These are phyloP conservation scores for Aspergillus egyptiacus DNA, from an alignment of 495 filamentous ascomycete genomes.

Conservation along the genomic window DNA sequence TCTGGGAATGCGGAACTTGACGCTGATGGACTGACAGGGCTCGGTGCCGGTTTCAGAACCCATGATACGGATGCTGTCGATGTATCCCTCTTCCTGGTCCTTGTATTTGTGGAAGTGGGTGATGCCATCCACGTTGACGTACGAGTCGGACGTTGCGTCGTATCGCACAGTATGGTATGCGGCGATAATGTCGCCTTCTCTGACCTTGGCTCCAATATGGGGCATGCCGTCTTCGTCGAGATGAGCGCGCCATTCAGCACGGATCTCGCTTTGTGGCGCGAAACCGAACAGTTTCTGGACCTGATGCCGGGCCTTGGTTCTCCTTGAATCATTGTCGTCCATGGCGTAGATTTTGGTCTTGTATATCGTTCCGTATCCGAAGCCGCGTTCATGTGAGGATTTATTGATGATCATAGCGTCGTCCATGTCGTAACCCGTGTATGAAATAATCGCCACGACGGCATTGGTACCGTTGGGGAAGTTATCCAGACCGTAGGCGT, in stretches of 20 bases:
- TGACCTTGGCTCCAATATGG: constrained; percentile 64
- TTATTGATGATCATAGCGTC: constrained; percentile 99
- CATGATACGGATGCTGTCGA: constrained; percentile 89
- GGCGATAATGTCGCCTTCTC: constrained; percentile 75
- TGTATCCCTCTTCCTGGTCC: constrained; percentile 75
- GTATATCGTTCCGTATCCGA: constrained; percentile 92
- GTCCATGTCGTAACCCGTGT: constrained; percentile 99
- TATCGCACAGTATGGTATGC: constrained; percentile 83
- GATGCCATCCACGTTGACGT: constrained; percentile 68
- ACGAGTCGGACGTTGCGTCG: constrained; percentile 54
- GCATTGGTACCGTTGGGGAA: constrained; percentile 98
- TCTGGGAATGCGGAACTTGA: constrained; percentile 89
- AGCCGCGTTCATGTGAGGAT: constrained; percentile 94
- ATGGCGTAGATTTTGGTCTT: constrained; percentile 88
- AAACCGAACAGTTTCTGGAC: constrained; percentile 79
- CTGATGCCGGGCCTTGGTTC: constrained; percentile 46
- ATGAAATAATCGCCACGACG: constrained; percentile 94
- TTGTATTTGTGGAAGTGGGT: constrained; percentile 89
- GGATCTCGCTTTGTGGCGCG: constrained; percentile 62
- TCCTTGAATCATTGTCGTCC: constrained; percentile 60
- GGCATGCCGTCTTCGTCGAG: constrained; percentile 87
- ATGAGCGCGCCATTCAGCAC: constrained; percentile 55
- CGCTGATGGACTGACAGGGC: constrained; percentile 75
- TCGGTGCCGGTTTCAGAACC: constrained; percentile 75
- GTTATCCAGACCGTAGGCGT: constrained; percentile 94